These are phyloP conservation scores for Rhizopogon rudus DNA, from an alignment of 768 basidiomycete genomes.

Conservation along the genomic window DNA sequence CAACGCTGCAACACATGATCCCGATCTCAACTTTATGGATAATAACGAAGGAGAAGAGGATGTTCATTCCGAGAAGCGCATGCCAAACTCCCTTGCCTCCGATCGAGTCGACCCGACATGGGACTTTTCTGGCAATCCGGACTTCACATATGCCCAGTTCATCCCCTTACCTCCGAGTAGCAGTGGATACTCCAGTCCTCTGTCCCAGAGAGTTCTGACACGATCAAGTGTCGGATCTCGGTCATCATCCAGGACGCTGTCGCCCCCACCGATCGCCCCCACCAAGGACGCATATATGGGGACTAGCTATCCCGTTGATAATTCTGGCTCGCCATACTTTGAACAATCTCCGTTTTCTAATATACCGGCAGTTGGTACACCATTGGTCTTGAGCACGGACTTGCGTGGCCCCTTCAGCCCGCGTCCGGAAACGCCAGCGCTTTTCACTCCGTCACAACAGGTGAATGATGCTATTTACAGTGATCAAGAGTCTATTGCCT, in stretches of 20 bases:
- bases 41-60: background rate
- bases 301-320: conserved; percentile 23
- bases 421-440: conserved; percentile 15
- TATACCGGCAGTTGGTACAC: conserved; percentile 25
- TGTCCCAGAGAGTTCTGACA: conserved; percentile 18
- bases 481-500: conserved; percentile 17
- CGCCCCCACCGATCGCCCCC: conserved; percentile 7
- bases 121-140: conserved; percentile 15
- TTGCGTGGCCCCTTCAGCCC: conserved; percentile 24
- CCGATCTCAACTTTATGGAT: background rate
- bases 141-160: conserved; percentile 21
- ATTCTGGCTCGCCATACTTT: conserved; percentile 13
- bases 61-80: background rate
- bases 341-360: conserved; percentile 27
- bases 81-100: conserved; percentile 5
- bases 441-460: conserved; percentile 17
- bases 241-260: conserved; percentile 3
- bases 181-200: conserved; percentile 26
- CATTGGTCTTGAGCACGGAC: conserved; percentile 13
- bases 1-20: background rate
- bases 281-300: conserved; percentile 25
- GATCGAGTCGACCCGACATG: conserved; percentile 17
- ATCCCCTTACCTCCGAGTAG: conserved; percentile 25
- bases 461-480: conserved; percentile 5
- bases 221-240: conserved; percentile 4